Percentiles rank a stretch among this genome's conserved stretches.
phyloP scores from a whole-genome alignment of 352 stramenopile species.

The Pythium coloratum region DNA sequence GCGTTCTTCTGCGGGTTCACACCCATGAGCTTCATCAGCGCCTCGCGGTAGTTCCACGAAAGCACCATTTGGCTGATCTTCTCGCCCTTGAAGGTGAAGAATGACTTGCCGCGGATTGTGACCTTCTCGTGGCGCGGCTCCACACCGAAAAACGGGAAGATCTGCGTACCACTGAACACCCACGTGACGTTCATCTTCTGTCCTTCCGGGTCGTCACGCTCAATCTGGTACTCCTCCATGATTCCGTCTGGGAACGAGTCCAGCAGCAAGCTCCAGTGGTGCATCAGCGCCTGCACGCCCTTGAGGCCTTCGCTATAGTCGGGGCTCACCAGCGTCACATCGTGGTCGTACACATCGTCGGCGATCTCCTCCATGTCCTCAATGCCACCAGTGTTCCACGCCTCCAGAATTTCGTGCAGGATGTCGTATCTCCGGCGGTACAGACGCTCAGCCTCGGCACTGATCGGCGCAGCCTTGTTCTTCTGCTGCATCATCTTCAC shows the following conservation, averaged over 20 bases:
- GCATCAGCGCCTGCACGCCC: conserved; percentile 69
- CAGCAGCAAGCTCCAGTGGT: conserved; percentile 65
- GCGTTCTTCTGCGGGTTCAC: conserved; percentile 32
- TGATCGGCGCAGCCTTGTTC: conserved; percentile 25
- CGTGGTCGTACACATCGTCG: conserved; percentile 68
- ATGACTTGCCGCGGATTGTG: conserved; percentile 71
- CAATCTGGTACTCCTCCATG: conserved; percentile 83
- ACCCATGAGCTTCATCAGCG: conserved; percentile 73
- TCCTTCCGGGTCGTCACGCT: conserved; percentile 52
- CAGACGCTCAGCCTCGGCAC: conserved; percentile 51
- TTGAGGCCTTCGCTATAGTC: conserved; percentile 63
- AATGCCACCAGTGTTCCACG: conserved; percentile 81
- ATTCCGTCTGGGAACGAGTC: conserved; percentile 79
- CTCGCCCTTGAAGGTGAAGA: conserved; percentile 79
- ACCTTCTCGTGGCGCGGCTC: conserved; percentile 76
- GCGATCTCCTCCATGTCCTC: conserved; percentile 84
- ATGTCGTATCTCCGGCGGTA: conserved; percentile 73
- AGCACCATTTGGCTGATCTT: conserved; percentile 72
- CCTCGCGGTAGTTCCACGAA: conserved; percentile 75
- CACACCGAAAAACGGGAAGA: conserved; percentile 71
- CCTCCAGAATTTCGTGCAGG: conserved; percentile 69
- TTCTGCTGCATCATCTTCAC: conserved; percentile 20
- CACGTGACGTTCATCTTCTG: conserved; percentile 74
- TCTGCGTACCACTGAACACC: conserved; percentile 79
- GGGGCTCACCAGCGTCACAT: conserved; percentile 68